These are phyloP conservation scores for Quambalaria eucalypti DNA, from an alignment of 1,284 basidiomycete genomes.

Conservation along the genomic window DNA sequence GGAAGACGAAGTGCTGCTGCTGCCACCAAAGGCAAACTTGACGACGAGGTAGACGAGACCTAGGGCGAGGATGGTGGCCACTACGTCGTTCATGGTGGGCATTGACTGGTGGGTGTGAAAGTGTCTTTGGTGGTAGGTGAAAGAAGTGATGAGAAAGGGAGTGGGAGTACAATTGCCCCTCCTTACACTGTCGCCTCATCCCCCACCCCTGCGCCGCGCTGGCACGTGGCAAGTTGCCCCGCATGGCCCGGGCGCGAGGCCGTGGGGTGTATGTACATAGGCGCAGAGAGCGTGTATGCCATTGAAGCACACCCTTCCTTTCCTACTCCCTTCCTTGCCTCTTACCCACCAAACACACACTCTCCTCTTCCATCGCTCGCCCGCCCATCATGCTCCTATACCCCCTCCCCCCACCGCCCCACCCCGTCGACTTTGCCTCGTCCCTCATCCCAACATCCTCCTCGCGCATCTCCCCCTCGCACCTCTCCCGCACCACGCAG, in stretches of 20 bases:
- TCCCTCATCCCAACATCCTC: background rate
- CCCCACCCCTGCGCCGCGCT: too few relatives aligned
- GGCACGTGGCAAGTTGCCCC: too few relatives aligned
- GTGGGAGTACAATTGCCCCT: too few relatives aligned
- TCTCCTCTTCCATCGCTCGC: background rate
- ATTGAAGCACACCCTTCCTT: too few relatives aligned
- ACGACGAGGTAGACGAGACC: background rate
- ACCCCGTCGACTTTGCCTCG: background rate
- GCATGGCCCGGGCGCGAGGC: too few relatives aligned
- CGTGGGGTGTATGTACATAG: too few relatives aligned
- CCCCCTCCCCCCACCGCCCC: background rate
- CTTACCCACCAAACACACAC: background rate
- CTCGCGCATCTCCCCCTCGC: background rate
- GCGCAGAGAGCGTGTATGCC: too few relatives aligned
- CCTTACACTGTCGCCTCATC: too few relatives aligned
- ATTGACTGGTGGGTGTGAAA: too few relatives aligned
- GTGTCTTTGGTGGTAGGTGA: too few relatives aligned
- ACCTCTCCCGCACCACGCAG: background rate
- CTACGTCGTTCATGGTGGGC: conserved; percentile 1
- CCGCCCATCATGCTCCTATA: background rate
- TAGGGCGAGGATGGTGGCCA: background rate
- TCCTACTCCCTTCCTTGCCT: background rate
- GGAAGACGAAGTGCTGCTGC: background rate
- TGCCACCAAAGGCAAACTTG: background rate
- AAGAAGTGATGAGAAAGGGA: too few relatives aligned